Evolutionary conservation across 352 stramenopile species (phyloP), one percentile per base, ranked within the genome.

Genomic region (Peronospora farinosa): DNA sequence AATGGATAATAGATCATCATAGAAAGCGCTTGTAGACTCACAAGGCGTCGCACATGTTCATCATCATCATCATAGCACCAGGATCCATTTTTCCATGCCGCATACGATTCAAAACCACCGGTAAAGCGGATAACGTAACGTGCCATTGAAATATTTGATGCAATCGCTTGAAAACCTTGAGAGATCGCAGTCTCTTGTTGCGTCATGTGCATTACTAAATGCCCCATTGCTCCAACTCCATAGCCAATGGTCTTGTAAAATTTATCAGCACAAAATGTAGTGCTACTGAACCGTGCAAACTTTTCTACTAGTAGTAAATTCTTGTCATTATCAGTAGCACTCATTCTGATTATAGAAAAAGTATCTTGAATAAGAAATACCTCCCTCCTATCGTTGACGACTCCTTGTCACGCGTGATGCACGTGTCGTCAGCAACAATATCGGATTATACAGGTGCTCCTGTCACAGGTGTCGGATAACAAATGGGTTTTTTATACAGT

Each of bases 1-100:
- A 92, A 60, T n/a, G 82, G 82, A 63, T 92, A 88, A 65, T 92
- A 92, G 7, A 84, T 54, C 31, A 92, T 54, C 82, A 92, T 92
- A 15, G 78, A 88, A 57, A 86, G 72, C 47, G 75, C 69, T 52
- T 92, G 77, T 5, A 86, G 48, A 37, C 56, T 72, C 38, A 90
- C 82, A 36, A 92, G 39, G 13, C 60, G 58, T 28, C 72, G 64
- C 41, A 86, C 55, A 54, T 74, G 51, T 10, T 80, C 74, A 55
- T 82, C 72, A 46, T 90, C 81, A 63, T 88, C 81, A 5, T 62
- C 58, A 32, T 80, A 87, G 57, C 70, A 86, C 82, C 82, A 90
- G 7, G 82, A 88, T 41, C 60, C 74, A 54, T 86, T 88, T 52
- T 88, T 84, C 55, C 75, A 67, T 9, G 79, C 82, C 11, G 76